Evolutionary conservation across 164 flowering plant species (phyloP), one percentile per base, ranked within the genome.

Genomic region (Stephania cephalantha): DNA sequence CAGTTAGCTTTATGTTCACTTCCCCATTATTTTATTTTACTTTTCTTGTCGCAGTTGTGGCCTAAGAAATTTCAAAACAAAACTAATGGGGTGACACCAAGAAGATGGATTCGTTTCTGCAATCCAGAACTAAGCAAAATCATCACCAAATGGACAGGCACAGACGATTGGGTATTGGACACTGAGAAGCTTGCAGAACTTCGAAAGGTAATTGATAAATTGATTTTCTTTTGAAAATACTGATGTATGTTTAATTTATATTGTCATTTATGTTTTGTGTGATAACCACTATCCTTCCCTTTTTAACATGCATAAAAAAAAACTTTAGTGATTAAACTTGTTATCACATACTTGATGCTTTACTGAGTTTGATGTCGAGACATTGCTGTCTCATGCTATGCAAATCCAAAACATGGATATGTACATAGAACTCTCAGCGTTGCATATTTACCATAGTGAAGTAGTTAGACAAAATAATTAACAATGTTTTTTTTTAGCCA

Each of bases 41-140:
- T 70, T 46, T 69, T 69, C 42, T 71, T 67, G 71, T 84, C 79
- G 82, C 91, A 95, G 99, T 72, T 95, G 80, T 95, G 97, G 97
- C 97, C 97, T 70, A 87, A 87, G 74, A 95, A 95, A 76, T 95
- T 95, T 81, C 99, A 95, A 78, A 95, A 93, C 74, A 95, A 95
- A 79, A 95, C 99, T 69, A 95, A 93, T 85, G 97, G 99, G 29
- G 97, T 93, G 74, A 95, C 99, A 69, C 97, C 99, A 30, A 88
- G 99, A 79, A 87, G 99, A 83, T 93, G 99, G 99, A 90, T 95
- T 76, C 84, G 79, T 10, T 93, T 90, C 79, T 95, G 97, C 85
- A 95, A 93, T 84, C 93, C 97, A 69, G 84, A 80, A 75, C 78
- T 95, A 52, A 93, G 99, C 82, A 71, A 79, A 67, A 85, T 90